Base-by-base conservation (phyloP, 2,329 filamentous ascomycete species). In the Paramyrothecium roridum region DNA sequence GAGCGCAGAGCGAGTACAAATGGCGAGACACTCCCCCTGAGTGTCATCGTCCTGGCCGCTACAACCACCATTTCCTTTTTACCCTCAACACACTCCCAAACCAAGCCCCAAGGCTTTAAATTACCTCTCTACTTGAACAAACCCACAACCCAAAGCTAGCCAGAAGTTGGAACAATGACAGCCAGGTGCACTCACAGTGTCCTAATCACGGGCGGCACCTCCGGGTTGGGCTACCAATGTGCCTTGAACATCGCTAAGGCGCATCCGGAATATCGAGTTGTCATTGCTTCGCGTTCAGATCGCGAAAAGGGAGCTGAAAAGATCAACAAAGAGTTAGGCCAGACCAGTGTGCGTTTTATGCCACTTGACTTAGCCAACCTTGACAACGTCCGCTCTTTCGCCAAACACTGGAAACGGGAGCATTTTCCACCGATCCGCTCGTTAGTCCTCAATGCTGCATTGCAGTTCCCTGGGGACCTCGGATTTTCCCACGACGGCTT, bases 141-240 rank as follows among this genome's bases (percentile, higher is more conserved):
- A 33, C 8, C 6, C 20, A 13, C 19, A 48, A 19, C 4, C 6
- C 46, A 48, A 22, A 48, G 19, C 46, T 48, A 6, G 4, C 8
- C 20, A 16, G 6, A 3, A 2, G 16, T 13, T 17, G 26, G 17
- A 50, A 19, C 48, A 7, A 51, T 51, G 49, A 34, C 49, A n/a
- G 10, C 30, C 16, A 19, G 3, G 19, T 51, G 8, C 33, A 19
- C 21, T 3, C 49, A 3, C 26, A 51, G 23, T 21, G 58, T 73
- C 34, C 66, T 80, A 17, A 55, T 80, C 33, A 81, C 77, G 1
- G 78, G 78, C 17, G 78, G 78, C 8, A 80, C 77, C 2, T 53
- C 59, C 8, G 72, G 72, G 8, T 62, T 81, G 1, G 78, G 78
- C 2, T 80, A 75, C 54, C 59, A 78, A 13, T 65, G 68, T 20